Conservation (phyloP, 306 rosid species). For the Quercus alba region DNA sequence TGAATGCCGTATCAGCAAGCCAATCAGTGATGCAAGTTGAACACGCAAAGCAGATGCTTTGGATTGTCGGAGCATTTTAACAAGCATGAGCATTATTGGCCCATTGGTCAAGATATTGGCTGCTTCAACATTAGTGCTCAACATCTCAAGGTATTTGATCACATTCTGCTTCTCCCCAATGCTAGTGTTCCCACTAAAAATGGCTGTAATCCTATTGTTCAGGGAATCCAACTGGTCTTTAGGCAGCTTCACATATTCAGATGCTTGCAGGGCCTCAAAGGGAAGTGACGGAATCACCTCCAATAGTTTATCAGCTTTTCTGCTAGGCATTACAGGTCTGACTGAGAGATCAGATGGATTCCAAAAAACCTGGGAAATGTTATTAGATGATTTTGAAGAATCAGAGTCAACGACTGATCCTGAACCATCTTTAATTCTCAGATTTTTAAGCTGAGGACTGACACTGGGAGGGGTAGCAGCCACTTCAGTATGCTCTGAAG, state of each 20-base stretch:
- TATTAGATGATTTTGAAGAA: constrained; percentile 54
- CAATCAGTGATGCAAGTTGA: constrained; percentile 90
- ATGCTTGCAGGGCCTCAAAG: constrained; percentile 74
- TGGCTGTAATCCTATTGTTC: constrained; percentile 54
- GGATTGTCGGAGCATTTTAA: constrained; percentile 83
- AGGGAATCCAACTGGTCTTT: constrained; percentile 72
- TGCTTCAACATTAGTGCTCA: constrained; percentile 85
- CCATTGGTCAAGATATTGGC: constrained; percentile 98
- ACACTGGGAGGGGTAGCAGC: constrained; percentile 57
- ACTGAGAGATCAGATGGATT: constrained; percentile 94
- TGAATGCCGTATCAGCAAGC: constrained; percentile 88
- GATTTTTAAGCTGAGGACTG: constrained; percentile 75
- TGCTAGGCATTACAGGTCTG: constrained; percentile 96
- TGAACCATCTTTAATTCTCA: constrained; percentile 63
- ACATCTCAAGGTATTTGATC: constrained; percentile 84
- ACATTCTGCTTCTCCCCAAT: constrained; percentile 87
- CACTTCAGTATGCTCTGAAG: constrained; percentile 53
- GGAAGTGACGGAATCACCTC: constrained; percentile 80
- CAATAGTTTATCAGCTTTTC: constrained; percentile 74
- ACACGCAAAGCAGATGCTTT: constrained; percentile 83
- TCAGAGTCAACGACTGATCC: constrained; percentile 63
- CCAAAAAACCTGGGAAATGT: constrained; percentile 73
- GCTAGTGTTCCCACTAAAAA: constrained; percentile 69
- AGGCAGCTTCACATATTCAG: constrained; percentile 81
- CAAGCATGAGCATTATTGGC: constrained; percentile 85